Base-by-base conservation (phyloP, 352 stramenopile species). In the Phytopythium cucurbitacearum region DNA sequence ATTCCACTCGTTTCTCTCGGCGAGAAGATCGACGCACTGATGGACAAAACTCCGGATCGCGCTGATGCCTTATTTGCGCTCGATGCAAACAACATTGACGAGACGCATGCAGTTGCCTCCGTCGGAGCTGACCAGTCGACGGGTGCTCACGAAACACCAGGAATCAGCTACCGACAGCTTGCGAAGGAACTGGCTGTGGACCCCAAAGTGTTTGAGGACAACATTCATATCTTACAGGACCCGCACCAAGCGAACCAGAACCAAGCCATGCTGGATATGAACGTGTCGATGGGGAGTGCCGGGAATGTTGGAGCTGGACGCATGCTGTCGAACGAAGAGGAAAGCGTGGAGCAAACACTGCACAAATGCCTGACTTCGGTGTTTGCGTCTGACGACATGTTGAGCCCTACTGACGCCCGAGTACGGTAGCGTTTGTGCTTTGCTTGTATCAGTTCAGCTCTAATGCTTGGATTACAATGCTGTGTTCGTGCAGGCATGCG, bases 301-400 rank as follows among this genome's bases (percentile, higher is more conserved):
- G 47, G 60, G 36, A 12, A 57, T 43, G 12, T 46, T 51, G 28
- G 52, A 16, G 7, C 36, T 5, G 48, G 66, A 50, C 74, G 79
- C 3, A 68, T 68, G 16, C 39, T 89, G 32, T 89, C 83, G 10
- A 82, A 57, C 2, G 79, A 91, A 59, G 80, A 94, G 50, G 80
- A 94, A 53, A 70, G 71, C 13, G 81, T 87, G 9, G 80, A 91
- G 53, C 74, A 91, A 46, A 66, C 85, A n/a, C 58, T 94, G n/a
- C 80, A 91, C 67, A 89, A 86, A 39, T 88, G 80, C 37, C 66
- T 94, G 34, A 89, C 82, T 8, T 84, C 80, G 1, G 76, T 94
- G 37, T 94, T 94, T 47, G 86, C 83, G 13, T 94, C 83, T 0
- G 83, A 94, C 40, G 77, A 90, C 28, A 65, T 69, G 46, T 56